Evolutionary conservation across 805 yeast species (phyloP), one percentile per base, ranked within the genome.

Genomic region (Debaryomyces castellii): DNA sequence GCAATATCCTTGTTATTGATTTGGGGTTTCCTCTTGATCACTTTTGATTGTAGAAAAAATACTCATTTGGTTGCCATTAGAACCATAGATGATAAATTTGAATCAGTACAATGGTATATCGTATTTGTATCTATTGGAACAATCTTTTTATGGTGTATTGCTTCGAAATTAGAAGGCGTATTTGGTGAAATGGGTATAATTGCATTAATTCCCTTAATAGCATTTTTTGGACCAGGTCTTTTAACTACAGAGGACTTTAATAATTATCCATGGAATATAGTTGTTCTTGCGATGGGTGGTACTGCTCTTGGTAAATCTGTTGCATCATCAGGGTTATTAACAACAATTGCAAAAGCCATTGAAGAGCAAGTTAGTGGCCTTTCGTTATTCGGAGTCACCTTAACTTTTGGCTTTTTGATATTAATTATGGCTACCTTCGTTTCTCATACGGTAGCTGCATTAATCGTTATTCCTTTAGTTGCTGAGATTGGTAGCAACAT

Each of bases 171-270:
- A 9, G 83, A 86, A 46, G 80, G 80, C 1, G 59, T 82, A 1
- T 81, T 92, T 59, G 99, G 99, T 27, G 97, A 91, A 56, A 89
- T 91, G 94, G 99, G 99, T n/a, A 84, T 91, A 52, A 83, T 94
- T 49, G 96, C 98, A 0, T 76, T 94, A 45, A 77, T 91, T 14
- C 97, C 99, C 9, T 78, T 92, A 58, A 77, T 90, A n/a, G 67
- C 89, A n/a, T 85, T 92, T 59, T 92, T 92, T 60, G 98, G 97
- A 4, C 81, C 96, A 0, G 97, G 97, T 1, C 67, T 91, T 16
- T 71, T 92, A 48, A 81, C 87, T 7, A 85, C 90, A 1, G 96
- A 91, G 46, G 99, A 92, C 61, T 90, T 92, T 66, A 92, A 94
- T 67, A 92, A 89, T 63, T 92, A 92, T 63, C 83, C 96, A 52